Base-by-base conservation (phyloP, 2,329 filamentous ascomycete species). In the Polytolypa hystricis region DNA sequence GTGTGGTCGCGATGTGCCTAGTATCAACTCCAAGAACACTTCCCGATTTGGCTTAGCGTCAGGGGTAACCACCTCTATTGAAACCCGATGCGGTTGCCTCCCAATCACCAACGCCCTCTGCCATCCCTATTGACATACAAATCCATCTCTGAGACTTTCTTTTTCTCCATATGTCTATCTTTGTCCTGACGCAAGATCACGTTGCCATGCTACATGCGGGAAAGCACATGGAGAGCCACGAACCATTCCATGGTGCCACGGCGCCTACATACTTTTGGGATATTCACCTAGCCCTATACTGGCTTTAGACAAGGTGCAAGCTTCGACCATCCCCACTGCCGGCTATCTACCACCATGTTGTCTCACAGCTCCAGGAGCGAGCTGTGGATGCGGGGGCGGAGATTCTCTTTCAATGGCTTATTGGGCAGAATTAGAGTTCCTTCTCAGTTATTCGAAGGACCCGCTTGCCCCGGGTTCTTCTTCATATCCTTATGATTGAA, bases 51-150 rank as follows among this genome's bases (percentile, higher is more conserved):
- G 38, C 28, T 32, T 41, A 35, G 39, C 16, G 21, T 21, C 21
- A 30, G 17, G 32, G 30, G 17, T 36, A 19, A 25, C 14, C 11
- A 11, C 11, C 11, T 10, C 23, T 12, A 26, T 26, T 26, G 23
- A 26, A 9, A 10, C 23, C 23, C 23, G 23, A 26, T 26, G 23
- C 23, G 23, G 23, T 12, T 10, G 10, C 23, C 10, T 12, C 10
- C 18, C 19, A 16, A 25, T 37, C 31, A n/a, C n/a, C n/a, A n/a
- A n/a, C n/a, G n/a, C n/a, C n/a, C n/a, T n/a, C n/a, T n/a, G n/a
- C n/a, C n/a, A n/a, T n/a, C n/a, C n/a, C n/a, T 35, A 45, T 45
- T 45, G 41, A 43, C 11, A 34, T 25, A 40, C 43, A 15, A 39
- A 43, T 41, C 21, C 43, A 41, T 40, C 20, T 15, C 30, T 18